Conservation (phyloP, 768 basidiomycete genomes). For the Boletus rubropictus region DNA sequence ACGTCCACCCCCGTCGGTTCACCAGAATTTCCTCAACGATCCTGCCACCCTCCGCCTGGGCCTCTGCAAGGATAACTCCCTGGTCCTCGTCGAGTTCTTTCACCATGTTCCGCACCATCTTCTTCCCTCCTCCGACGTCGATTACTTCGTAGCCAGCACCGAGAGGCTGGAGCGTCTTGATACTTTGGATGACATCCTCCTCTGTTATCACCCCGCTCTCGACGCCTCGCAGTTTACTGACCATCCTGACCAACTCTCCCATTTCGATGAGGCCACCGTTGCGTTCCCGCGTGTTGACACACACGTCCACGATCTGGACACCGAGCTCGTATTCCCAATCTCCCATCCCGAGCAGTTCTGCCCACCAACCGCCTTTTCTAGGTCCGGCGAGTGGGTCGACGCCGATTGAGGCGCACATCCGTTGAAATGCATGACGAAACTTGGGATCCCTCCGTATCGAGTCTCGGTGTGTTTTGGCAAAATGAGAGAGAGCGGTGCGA, state of each 20-base stretch:
- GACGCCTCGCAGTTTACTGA: constrained; percentile 71
- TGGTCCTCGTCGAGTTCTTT: constrained; percentile 90
- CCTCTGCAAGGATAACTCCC: constrained; percentile 70
- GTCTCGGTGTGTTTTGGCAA: constrained; percentile 78
- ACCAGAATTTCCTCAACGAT: constrained; percentile 62
- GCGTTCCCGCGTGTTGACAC: constrained; percentile 77
- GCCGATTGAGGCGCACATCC: constrained; percentile 92
- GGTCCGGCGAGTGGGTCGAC: constrained; percentile 92
- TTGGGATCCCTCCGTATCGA: constrained; percentile 79
- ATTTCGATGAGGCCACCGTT: constrained; percentile 94
- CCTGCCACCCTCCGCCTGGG: constrained; percentile 61
- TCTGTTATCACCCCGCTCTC: constrained; percentile 68
- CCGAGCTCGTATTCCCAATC: constrained; percentile 97
- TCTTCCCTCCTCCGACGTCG: constrained; percentile 58
- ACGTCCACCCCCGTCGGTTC: constrained; percentile 64
- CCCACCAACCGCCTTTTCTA: constrained; percentile 85
- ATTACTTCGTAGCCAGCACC: constrained; percentile 89
- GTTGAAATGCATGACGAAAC: constrained; percentile 88
- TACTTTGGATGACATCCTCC: constrained; percentile 77
- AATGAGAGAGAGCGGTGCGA: constrained; percentile 69
- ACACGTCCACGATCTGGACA: constrained; percentile 91
- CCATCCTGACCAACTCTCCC: constrained; percentile 72
- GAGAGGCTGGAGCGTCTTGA: constrained; percentile 82
- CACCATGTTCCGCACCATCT: constrained; percentile 85
- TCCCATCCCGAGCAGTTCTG: constrained; percentile 77